Base-by-base conservation (phyloP, 768 basidiomycete species). In the Omphalotus guepiniiformis region DNA sequence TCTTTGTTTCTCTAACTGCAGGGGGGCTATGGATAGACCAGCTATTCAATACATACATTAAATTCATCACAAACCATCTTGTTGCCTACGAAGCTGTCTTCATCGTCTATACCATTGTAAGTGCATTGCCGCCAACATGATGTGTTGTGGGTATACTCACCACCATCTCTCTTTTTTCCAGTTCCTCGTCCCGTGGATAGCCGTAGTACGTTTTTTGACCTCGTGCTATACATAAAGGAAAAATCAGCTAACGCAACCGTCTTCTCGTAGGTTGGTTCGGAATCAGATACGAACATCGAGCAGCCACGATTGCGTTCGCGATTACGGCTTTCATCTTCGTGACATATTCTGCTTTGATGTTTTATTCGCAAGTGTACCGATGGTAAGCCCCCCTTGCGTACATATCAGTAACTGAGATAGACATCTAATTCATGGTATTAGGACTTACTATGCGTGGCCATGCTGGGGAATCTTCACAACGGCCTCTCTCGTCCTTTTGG, bases 21-120 rank as follows among this genome's bases (percentile, higher is more conserved):
- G 73, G 75, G 60, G 71, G 71, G 26, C 71, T 83, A 6, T 83
- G 82, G 80, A 60, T 76, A 27, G 75, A 80, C 55, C 68, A 79
- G 41, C 66, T 83, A 22, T 49, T 72, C 26, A 71, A 73, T 42
- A 75, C 77, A 5, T 61, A 69, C 12, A 72, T 83, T 37, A 61
- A 56, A 2, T 26, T 51, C 0, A 68, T 81, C 7, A 74, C 76
- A 1, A 45, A 42, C 2, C 73, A 76, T 42, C 72, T 67, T 0
- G 11, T 25, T 1, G 32, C 71, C 2, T 82, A 82, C 52, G 53
- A 72, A 44, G 77, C 62, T 0, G 41, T 71, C 9, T 73, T 78
- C 53, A 71, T 78, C 35, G 44, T 59, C 39, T 78, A 75, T 3
- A 63, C 65, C 3, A 53, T 75, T 21, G 78, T 79, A 52, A 30